Percentiles rank a stretch among this genome's conserved stretches.
Evolutionary conservation across 108 stramenopile genomes (phyloP).

Genomic region (Nitzschia sp.): DNA sequence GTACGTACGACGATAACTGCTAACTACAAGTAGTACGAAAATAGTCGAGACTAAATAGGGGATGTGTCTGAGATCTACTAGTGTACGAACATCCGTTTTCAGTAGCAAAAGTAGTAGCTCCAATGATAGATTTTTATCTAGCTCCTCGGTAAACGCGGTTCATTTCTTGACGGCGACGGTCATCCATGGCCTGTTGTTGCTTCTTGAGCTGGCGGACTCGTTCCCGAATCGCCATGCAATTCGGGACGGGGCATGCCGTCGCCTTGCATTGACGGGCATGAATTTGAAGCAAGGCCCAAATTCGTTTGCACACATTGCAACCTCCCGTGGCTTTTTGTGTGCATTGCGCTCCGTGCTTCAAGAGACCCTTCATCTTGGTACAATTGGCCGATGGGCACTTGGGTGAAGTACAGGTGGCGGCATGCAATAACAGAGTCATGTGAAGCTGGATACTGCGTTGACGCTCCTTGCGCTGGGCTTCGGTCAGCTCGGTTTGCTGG

Average conservation of each 20-base stretch:
- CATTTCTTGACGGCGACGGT: conserved; percentile 89
- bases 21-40: too few relatives aligned
- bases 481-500: conserved; percentile 82
- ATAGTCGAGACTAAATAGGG: too few relatives aligned
- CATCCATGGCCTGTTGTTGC: conserved; percentile 93
- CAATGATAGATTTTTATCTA: background rate
- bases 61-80: too few relatives aligned
- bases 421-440: conserved; percentile 95
- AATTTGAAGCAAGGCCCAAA: conserved; percentile 96
- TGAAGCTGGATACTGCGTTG: conserved; percentile 92
- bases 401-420: conserved; percentile 81
- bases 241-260: conserved; percentile 88
- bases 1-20: too few relatives aligned
- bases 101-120: background rate
- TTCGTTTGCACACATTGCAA: conserved; percentile 95
- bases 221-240: conserved; percentile 95
- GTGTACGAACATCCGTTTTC: too few relatives aligned
- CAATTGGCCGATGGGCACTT: conserved; percentile 95
- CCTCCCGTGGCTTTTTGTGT: conserved; percentile 87
- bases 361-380: conserved; percentile 96
- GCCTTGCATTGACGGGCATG: conserved; percentile 95
- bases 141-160: conserved; percentile 57
- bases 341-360: conserved; percentile 87
- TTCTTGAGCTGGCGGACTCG: conserved; percentile 81
- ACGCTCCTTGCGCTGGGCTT: conserved; percentile 91